Evolutionary conservation across 495 filamentous ascomycete species (phyloP).

Genomic region (Glarea lozoyensis): DNA sequence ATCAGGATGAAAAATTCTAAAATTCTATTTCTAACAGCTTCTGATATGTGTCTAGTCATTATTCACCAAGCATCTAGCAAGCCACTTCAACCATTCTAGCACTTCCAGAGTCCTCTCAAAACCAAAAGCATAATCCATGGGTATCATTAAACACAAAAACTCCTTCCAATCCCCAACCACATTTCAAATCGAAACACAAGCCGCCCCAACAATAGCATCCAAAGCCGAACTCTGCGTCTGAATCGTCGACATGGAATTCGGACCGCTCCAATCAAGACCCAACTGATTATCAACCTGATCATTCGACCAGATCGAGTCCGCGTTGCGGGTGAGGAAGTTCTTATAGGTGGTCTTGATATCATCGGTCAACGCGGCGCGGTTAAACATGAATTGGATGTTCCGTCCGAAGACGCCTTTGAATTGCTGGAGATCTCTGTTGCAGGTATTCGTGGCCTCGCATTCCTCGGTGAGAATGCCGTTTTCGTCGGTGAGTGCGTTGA

Average conservation of each 20-base stretch:
- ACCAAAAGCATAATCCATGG: too few relatives aligned
- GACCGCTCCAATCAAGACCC: slow-evolving; percentile 50
- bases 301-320: slow-evolving; percentile 58
- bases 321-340: slow-evolving; percentile 50
- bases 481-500: slow-evolving; percentile 41
- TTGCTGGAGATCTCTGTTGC: slow-evolving; percentile 49
- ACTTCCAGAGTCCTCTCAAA: too few relatives aligned
- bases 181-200: slow-evolving; percentile 13
- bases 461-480: slow-evolving; percentile 55
- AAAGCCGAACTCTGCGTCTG: slow-evolving; percentile 59
- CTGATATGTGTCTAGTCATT: too few relatives aligned
- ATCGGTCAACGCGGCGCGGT: slow-evolving; percentile 23
- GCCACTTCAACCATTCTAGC: too few relatives aligned
- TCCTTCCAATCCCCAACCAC: too few relatives aligned
- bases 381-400: slow-evolving; percentile 53
- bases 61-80: too few relatives aligned
- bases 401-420: slow-evolving; percentile 78
- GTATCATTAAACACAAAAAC: too few relatives aligned
- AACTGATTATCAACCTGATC: slow-evolving; percentile 45
- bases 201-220: slow-evolving; percentile 61
- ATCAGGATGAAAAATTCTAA: too few relatives aligned
- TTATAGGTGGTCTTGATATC: slow-evolving; percentile 40
- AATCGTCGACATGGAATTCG: slow-evolving; percentile 34
- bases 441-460: slow-evolving; percentile 47
- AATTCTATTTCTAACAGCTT: too few relatives aligned